Conservation (phyloP, 2,329 filamentous ascomycete species). For the Graphilbum ipis-grandicollis region DNA sequence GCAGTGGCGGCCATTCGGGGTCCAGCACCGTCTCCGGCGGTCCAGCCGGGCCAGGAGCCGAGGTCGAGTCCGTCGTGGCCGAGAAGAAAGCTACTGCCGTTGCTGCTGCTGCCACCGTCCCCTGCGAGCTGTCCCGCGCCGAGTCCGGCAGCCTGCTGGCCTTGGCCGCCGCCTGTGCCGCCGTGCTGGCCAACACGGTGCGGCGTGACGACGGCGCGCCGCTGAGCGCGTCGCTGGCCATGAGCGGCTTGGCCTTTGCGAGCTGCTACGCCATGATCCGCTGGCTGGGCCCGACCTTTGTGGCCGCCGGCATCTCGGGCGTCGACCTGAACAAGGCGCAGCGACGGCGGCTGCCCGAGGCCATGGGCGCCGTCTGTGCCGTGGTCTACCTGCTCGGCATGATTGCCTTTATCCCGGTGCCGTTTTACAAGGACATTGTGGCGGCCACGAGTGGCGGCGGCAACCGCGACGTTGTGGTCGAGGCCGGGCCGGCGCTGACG, state of each 20-base stretch:
- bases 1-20: not conserved
- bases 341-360: constrained; percentile 72
- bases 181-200: constrained; percentile 65
- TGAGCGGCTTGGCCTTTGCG: constrained; percentile 71
- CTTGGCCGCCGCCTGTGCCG: constrained; percentile 51
- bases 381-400: constrained; percentile 79
- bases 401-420: constrained; percentile 88
- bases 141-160: constrained; percentile 40
- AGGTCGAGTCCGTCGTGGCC: constrained; percentile 1
- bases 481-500: constrained; percentile 43
- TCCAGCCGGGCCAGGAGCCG: not conserved
- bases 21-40: not conserved
- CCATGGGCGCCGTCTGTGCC: constrained; percentile 87
- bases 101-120: constrained; percentile 4
- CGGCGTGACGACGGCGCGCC: constrained; percentile 78
- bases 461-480: constrained; percentile 74
- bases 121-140: constrained; percentile 25
- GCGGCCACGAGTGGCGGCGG: constrained; percentile 86
- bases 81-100: constrained; percentile 2
- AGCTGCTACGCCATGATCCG: constrained; percentile 72
- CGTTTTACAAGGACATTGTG: constrained; percentile 96
- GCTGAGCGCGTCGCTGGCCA: constrained; percentile 70
- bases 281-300: constrained; percentile 84
- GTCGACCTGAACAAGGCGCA: constrained; percentile 62
- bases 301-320: constrained; percentile 75